Evolutionary conservation across 129 eudicot species (phyloP), one percentile per base, ranked within the genome.

Genomic region (Escallonia rubra): DNA sequence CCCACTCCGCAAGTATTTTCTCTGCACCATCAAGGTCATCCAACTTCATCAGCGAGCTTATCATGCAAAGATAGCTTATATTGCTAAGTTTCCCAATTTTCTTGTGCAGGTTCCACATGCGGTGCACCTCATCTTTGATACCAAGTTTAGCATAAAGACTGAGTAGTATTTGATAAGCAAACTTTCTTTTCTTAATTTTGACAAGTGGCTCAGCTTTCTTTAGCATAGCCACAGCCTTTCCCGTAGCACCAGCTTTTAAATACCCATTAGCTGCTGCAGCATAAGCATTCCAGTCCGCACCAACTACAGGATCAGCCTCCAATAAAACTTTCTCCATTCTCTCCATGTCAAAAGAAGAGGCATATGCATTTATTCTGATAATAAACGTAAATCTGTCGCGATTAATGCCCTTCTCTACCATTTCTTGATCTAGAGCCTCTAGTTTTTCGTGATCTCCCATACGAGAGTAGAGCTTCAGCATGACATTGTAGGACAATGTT

Each of bases 11-110:
- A 4, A 80, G 41, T 40, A 80, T 63, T 63, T 67, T 72, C 41
- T 68, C 60, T 3, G 76, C 72, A 2, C 75, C 77, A 41, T 80
- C 81, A 12, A 76, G 43, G 52, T 80, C 85, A 56, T 68, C 81
- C 64, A 76, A 39, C 68, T 76, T 80, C 48, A 43, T 49, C 8
- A 80, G 48, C 47, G 81, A 67, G 67, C 64, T 53, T 49, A 80
- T 42, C 71, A 76, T 61, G 10, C 16, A 3, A 44, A 44, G n/a
- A 62, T 80, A 80, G 48, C 54, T 10, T 59, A 6, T 23, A 41
- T 63, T 71, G 34, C 14, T 7, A 8, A 58, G 11, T 53, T 58
- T 76, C n/a, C 49, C 70, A 10, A 0, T 6, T 40, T 61, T 38
- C 56, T 39, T 53, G 61, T 51, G 56, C 40, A 66, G 9, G 14